Evolutionary conservation across 495 filamentous ascomycete species (phyloP), one percentile per base, ranked within the genome.

Genomic region (Aspergillus campestris): DNA sequence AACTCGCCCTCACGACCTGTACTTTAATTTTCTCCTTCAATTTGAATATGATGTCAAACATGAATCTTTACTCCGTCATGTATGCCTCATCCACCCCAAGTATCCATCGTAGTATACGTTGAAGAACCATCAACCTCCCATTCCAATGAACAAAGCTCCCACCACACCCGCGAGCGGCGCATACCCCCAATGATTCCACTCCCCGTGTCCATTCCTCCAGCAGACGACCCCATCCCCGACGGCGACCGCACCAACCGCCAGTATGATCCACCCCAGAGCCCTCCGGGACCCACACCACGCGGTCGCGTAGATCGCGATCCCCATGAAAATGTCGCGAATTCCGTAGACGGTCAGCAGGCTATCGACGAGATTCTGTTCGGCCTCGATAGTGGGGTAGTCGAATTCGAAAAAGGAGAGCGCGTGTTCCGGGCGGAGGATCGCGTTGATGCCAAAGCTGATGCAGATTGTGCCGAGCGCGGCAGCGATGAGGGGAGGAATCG

Each of bases 131-230:
- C 51, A 11, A 49, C 60, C 55, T 40, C 59, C 52, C 5, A 53
- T 14, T 12, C 55, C 60, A 42, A 63, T 18, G 44, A 66, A 46
- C 55, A 64, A 31, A 38, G 42, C 52, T 28, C 69, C 72, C 35
- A 70, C 50, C 9, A 53, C 46, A 10, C 55, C 48, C 24, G 73
- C 41, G 39, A 71, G 40, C 10, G 70, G 71, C 14, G 71, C 73
- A 62, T 79, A 78, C 6, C 69, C 65, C 73, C 74, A 80, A 52
- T 79, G 77, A 55, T 64, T 69, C 75, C 70, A 72, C 49, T 77
- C 53, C 14, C 73, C 75, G 27, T 59, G 49, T 8, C 67, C 69
- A 39, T 68, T 52, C 5, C 32, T 56, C 50, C 59, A 64, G 31
- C 67, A 71, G 4, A 77, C 59, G 8, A 43, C 39, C 0, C 77